phyloP scores from a whole-genome alignment of 23 red algal genomes.

The Cyanidioschyzon merolae region DNA sequence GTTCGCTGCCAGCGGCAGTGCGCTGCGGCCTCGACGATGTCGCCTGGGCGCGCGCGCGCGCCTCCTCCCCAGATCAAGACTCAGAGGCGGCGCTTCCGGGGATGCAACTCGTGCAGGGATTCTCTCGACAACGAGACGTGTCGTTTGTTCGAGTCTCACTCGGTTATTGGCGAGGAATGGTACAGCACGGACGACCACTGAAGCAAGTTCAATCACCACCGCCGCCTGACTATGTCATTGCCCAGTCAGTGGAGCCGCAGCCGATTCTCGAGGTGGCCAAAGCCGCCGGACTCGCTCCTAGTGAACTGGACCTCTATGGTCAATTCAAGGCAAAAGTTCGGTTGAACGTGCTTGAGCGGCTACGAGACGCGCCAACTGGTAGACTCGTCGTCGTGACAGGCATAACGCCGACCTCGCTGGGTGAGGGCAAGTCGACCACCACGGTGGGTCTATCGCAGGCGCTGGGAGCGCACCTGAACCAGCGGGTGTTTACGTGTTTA shows the following conservation, averaged over 20 bases:
- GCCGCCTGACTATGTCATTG: slow-evolving; percentile 90
- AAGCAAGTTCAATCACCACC: slow-evolving; percentile 29
- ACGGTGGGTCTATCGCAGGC: slow-evolving; percentile 90
- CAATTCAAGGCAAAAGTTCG: slow-evolving; percentile 86
- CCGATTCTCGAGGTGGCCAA: slow-evolving; percentile 43
- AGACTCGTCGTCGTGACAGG: slow-evolving; percentile 83
- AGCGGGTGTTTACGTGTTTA: slow-evolving; percentile 81
- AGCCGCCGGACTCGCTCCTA: slow-evolving; percentile 43
- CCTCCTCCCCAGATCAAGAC: too few relatives aligned
- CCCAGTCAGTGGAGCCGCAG: slow-evolving; percentile 53
- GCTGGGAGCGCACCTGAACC: slow-evolving; percentile 76
- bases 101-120: too few relatives aligned
- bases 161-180: too few relatives aligned
- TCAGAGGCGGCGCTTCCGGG: too few relatives aligned
- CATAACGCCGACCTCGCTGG: slow-evolving; percentile 81
- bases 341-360: slow-evolving; percentile 41
- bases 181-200: background rate
- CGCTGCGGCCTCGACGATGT: too few relatives aligned
- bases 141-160: too few relatives aligned
- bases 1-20: too few relatives aligned
- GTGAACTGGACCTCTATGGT: slow-evolving; percentile 70
- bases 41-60: too few relatives aligned
- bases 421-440: slow-evolving; percentile 91
- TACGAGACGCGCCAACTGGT: slow-evolving; percentile 35
- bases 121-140: too few relatives aligned